Evolutionary conservation across 768 basidiomycete genomes (phyloP).

Genomic region (Boletus rex-veris): DNA sequence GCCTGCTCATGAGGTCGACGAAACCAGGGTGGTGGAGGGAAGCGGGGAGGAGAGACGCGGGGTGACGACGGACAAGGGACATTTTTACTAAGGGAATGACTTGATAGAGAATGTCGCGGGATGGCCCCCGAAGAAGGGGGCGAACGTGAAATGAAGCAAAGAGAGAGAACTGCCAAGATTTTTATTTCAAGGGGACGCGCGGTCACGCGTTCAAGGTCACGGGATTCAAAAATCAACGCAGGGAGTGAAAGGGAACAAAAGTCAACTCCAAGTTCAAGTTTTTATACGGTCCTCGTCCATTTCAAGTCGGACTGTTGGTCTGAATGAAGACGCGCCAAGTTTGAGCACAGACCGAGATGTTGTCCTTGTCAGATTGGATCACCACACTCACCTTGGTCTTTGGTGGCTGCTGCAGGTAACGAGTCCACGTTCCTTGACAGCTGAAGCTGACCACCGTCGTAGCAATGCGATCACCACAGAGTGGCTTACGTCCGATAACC

Average conservation of each 20-base stretch:
- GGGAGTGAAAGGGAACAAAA: too few relatives aligned
- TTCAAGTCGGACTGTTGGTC: slow-evolving; percentile 13
- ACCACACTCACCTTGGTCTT: slow-evolving; percentile 73
- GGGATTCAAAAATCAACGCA: slow-evolving; percentile 26
- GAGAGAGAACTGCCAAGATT: not conserved
- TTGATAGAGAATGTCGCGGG: slow-evolving; percentile 29
- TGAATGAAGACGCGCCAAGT: too few relatives aligned
- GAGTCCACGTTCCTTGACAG: too few relatives aligned
- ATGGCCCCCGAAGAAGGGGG: not conserved
- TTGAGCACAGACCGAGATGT: too few relatives aligned
- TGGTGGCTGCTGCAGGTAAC: slow-evolving; percentile 83
- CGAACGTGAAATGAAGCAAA: slow-evolving; percentile 17
- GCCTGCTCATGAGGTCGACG: slow-evolving; percentile 70
- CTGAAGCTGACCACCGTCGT: not conserved
- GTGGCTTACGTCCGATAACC: slow-evolving; percentile 63
- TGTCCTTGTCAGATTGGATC: slow-evolving; percentile 43
- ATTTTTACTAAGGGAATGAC: slow-evolving; percentile 33
- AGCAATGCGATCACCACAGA: slow-evolving; percentile 82
- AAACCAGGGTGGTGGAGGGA: slow-evolving; percentile 77
- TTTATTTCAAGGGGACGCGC: too few relatives aligned
- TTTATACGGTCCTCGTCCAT: not conserved
- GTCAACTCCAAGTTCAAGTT: too few relatives aligned
- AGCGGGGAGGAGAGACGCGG: slow-evolving; percentile 78
- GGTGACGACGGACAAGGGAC: slow-evolving; percentile 48
- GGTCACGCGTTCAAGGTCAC: slow-evolving; percentile 30